Evolutionary conservation across 495 filamentous ascomycete genomes (phyloP).

Genomic region (Lasiosphaeriaceae sp.): DNA sequence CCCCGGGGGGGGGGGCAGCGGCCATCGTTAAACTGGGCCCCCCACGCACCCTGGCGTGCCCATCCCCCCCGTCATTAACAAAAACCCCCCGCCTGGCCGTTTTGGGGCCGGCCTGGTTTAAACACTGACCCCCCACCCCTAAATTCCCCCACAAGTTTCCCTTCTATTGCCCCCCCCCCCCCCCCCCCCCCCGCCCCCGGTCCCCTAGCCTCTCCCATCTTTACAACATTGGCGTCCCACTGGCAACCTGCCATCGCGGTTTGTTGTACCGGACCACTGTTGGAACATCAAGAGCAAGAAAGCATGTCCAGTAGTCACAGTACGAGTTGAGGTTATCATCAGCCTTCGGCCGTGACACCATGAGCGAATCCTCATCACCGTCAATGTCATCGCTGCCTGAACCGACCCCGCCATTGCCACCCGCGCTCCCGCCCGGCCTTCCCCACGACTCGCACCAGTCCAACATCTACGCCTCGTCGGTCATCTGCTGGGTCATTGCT

Average conservation of each 20-base stretch:
- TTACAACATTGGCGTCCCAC: neutral
- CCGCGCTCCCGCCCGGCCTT: constrained; percentile 13
- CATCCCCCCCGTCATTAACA: too few species aligned
- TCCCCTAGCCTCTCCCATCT: neutral
- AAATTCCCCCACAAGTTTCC: neutral
- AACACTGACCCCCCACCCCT: neutral
- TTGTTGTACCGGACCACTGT: neutral
- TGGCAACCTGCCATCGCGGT: neutral
- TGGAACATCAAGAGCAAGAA: neutral
- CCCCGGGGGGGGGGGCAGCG: too few species aligned
- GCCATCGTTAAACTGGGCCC: too few species aligned
- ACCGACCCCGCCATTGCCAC: neutral
- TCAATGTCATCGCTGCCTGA: neutral
- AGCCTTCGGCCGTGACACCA: neutral
- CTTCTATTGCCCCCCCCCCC: neutral
- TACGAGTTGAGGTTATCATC: neutral
- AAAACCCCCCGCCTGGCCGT: neutral
- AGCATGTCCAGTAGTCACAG: neutral
- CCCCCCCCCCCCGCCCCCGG: neutral
- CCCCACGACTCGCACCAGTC: constrained; percentile 20
- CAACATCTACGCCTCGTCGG: constrained; percentile 20
- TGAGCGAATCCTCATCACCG: neutral
- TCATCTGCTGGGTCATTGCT: constrained; percentile 23
- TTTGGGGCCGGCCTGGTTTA: neutral
- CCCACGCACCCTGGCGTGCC: too few species aligned